A percentile compares a stretch with the other conserved stretches of the same genome.
Conservation (phyloP, 345 rosid genomes). For the Rhodomyrtus tomentosa region DNA sequence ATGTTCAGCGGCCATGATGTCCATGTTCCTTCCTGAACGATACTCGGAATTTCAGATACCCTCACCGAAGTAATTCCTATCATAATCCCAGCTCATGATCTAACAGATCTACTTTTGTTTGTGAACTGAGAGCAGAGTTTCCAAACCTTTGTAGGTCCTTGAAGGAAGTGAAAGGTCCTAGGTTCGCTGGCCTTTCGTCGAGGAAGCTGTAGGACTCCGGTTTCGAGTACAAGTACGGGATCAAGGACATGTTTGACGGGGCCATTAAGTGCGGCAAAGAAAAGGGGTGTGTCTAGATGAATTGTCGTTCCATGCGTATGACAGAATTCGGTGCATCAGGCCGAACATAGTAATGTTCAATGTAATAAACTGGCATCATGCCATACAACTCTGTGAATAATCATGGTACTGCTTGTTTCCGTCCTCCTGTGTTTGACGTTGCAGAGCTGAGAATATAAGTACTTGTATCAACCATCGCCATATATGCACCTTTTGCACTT, state of each 20-base stretch:
- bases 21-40: conserved; percentile 12
- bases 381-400: neutral
- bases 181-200: conserved; percentile 1
- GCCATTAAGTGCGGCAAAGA: conserved; percentile 18
- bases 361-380: neutral
- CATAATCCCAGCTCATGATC: neutral
- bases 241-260: conserved; percentile 17
- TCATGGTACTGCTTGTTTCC: neutral
- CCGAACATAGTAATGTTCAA: neutral
- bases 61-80: conserved; percentile 4
- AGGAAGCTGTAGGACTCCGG: conserved; percentile 23
- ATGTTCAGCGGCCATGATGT: conserved; percentile 16
- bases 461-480: neutral
- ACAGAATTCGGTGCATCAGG: neutral
- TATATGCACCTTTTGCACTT: neutral
- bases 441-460: neutral
- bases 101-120: neutral
- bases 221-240: conserved; percentile 14
- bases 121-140: neutral
- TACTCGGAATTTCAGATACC: conserved; percentile 14
- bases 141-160: neutral
- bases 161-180: neutral
- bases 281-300: conserved; percentile 10
- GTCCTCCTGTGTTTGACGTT: neutral
- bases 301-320: neutral